Conservation (phyloP, 2,329 filamentous ascomycete species). For the Colletotrichum zoysiae region DNA sequence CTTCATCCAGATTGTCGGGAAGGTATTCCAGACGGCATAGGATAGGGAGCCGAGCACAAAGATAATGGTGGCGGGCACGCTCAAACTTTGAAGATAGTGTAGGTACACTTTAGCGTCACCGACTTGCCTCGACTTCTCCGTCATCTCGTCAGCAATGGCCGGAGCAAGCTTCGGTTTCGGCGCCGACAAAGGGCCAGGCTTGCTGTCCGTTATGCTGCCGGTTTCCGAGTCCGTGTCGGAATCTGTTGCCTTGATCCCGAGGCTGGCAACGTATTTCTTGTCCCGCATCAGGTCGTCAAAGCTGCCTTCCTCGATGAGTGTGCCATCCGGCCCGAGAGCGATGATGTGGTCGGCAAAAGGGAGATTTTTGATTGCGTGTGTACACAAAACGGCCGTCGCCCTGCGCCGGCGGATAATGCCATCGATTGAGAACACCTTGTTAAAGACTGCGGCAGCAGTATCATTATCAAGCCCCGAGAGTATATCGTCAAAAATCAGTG, state of each 20-base stretch:
- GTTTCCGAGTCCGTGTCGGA: slow-evolving; percentile 37
- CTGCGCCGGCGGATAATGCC: slow-evolving; percentile 44
- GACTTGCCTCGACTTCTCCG: slow-evolving; percentile 39
- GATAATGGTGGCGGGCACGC: not conserved
- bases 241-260: slow-evolving; percentile 45
- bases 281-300: slow-evolving; percentile 51
- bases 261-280: slow-evolving; percentile 49
- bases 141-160: slow-evolving; percentile 8
- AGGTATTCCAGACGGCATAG: slow-evolving; percentile 41
- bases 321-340: slow-evolving; percentile 57
- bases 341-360: slow-evolving; percentile 60
- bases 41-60: slow-evolving; percentile 17
- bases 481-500: too few species aligned
- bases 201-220: not conserved
- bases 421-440: slow-evolving; percentile 48
- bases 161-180: slow-evolving; percentile 24
- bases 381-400: slow-evolving; percentile 44
- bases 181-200: not conserved
- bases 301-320: slow-evolving; percentile 56
- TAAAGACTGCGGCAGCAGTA: slow-evolving; percentile 53
- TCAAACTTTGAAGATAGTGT: slow-evolving; percentile 43
- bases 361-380: slow-evolving; percentile 50
- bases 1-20: slow-evolving; percentile 50
- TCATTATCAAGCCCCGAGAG: too few species aligned
- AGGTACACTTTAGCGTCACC: slow-evolving; percentile 45